These are phyloP conservation scores for Selenicereus undatus DNA, from an alignment of 148 eudicot species.

Conservation along the genomic window DNA sequence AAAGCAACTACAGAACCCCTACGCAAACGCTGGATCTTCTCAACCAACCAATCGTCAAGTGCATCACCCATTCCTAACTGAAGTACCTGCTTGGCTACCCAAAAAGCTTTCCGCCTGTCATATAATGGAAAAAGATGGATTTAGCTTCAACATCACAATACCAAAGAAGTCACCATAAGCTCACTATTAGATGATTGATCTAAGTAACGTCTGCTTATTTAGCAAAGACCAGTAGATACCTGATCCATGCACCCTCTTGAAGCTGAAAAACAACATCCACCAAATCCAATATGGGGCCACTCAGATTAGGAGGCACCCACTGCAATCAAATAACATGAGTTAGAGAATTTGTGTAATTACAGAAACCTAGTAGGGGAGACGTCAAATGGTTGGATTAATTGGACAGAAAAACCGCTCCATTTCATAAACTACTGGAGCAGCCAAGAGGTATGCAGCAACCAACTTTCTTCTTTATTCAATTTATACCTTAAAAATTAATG, in stretches of 20 bases:
- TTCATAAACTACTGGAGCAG: neutral
- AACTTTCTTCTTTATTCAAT: neutral
- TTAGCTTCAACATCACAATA: neutral
- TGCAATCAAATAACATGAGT: constrained; percentile 35
- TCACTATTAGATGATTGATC: neutral
- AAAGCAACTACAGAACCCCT: constrained; percentile 87
- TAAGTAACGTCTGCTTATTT: neutral
- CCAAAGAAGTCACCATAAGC: neutral
- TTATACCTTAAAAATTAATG: too few relatives aligned
- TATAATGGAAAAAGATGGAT: neutral
- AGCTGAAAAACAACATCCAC: constrained; percentile 97
- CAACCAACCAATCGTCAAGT: constrained; percentile 98
- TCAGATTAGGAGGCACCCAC: constrained; percentile 93
- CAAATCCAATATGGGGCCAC: constrained; percentile 80
- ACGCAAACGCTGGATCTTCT: constrained; percentile 81
- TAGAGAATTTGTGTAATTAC: neutral
- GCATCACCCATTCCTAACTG: constrained; percentile 99
- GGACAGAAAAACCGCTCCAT: neutral
- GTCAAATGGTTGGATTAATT: neutral
- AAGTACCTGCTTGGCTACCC: constrained; percentile 96
- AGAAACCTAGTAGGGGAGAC: neutral
- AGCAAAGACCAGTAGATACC: constrained; percentile 39
- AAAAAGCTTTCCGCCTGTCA: constrained; percentile 87
- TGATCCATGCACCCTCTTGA: constrained; percentile 99
- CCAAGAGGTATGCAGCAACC: neutral